These are phyloP conservation scores for Diplodia mutila DNA, from an alignment of 2,329 filamentous ascomycete species.

Conservation along the genomic window DNA sequence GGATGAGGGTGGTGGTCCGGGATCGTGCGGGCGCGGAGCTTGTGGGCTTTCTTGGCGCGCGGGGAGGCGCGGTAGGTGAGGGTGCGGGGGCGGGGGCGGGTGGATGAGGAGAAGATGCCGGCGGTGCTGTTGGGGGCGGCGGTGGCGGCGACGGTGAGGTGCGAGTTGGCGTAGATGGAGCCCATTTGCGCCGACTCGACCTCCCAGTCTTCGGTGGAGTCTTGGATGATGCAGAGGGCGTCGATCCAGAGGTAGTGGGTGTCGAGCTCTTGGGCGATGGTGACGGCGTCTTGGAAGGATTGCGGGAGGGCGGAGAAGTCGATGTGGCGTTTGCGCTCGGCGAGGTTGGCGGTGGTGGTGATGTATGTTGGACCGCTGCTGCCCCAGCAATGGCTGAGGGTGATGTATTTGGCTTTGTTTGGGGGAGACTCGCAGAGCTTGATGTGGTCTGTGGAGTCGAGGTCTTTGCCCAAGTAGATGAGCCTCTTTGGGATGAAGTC, in stretches of 20 bases:
- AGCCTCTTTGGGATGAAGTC: not conserved
- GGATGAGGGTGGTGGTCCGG: constrained; percentile 36
- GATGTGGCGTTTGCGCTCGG: constrained; percentile 1
- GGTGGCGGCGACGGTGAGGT: constrained; percentile 16
- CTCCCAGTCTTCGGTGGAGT: constrained; percentile 24
- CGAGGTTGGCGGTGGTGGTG: not conserved
- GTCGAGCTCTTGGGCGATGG: constrained; percentile 6
- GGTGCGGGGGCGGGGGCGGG: constrained; percentile 28
- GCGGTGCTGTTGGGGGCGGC: not conserved
- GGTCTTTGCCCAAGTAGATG: not conserved
- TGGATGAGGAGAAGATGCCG: constrained; percentile 11
- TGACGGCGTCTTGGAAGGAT: constrained; percentile 27
- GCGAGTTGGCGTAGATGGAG: constrained; percentile 14
- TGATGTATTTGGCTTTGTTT: not conserved
- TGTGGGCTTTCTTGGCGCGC: constrained; percentile 31
- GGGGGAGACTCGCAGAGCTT: not conserved
- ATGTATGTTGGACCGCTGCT: not conserved
- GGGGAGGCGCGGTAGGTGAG: constrained; percentile 35
- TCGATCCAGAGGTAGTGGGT: constrained; percentile 29
- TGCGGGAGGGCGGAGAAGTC: not conserved
- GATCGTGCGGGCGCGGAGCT: constrained; percentile 35
- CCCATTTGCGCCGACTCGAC: constrained; percentile 19
- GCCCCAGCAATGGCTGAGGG: constrained; percentile 33
- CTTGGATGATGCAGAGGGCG: constrained; percentile 29
- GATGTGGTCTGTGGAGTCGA: not conserved